Base-by-base conservation (phyloP, 441 rosid genomes). In the Mallotus japonicus region DNA sequence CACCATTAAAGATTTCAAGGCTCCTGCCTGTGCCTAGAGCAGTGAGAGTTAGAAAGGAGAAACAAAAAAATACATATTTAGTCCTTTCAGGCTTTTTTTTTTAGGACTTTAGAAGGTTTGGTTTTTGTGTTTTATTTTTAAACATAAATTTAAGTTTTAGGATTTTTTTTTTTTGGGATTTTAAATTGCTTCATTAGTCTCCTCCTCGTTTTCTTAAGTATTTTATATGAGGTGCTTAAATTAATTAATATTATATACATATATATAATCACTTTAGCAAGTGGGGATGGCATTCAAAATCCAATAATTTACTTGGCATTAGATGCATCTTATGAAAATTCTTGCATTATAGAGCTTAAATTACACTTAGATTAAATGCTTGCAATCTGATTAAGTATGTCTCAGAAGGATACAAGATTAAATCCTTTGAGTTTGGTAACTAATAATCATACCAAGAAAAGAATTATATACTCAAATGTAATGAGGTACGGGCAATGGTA, bases 391-490 rank as follows among this genome's bases (percentile, higher is more conserved):
- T 90, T 79, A 76, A 60, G 1, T 89, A 87, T 63, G 73, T 71
- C 62, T 67, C 79, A 8, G 87, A 83, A 76, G 92, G 87, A 76
- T 84, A 89, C 79, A 77, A 80, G 73, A 86, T 89, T 47, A 88
- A 89, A 9, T 85, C 92, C 5, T 89, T 81, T 20, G 92, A 89
- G 77, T 65, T 87, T 9, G 91, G 93, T 87, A 81, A 44, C 22
- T 28, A 28, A 28, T 65, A 46, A 65, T 12, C 10, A 12, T 6
- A n/a, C 37, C 13, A 20, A 62, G 10, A 28, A 28, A 28, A 1
- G 32, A 24, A 24, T 24, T 24, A 24, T 24, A 24, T 24, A 24
- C 28, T 24, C 28, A 24, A 24, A 24, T 24, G 28, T 24, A 1
- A 24, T 24, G 28, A 0, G 28, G 28, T 24, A 24, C 32, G 32